A percentile compares a stretch with the other conserved stretches of the same genome.
phyloP scores from a whole-genome alignment of 306 rosid species.

The Lagenaria siceraria region DNA sequence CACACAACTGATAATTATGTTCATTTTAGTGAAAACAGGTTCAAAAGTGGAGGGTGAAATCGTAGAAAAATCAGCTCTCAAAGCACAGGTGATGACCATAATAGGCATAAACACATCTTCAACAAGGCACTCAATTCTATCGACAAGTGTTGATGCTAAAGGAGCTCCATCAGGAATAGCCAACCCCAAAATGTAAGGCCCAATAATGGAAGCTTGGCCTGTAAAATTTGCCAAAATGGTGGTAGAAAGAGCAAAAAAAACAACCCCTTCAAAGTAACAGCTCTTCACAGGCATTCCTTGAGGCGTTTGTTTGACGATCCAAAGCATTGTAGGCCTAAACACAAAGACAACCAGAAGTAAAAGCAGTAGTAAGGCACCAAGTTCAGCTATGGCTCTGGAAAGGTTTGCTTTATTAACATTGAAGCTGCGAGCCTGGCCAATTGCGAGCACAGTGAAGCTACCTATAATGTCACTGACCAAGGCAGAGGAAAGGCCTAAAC shows the following conservation, averaged over 20 bases:
- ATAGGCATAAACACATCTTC: slow-evolving; percentile 34
- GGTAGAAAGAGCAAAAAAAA: slow-evolving; percentile 5
- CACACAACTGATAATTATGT: slow-evolving; percentile 3
- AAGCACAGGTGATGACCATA: slow-evolving; percentile 26
- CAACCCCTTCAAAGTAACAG: slow-evolving; percentile 17
- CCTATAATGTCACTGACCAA: slow-evolving; percentile 33
- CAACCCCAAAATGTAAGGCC: slow-evolving; percentile 44
- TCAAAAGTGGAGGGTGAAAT: neutral
- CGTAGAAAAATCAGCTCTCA: slow-evolving; percentile 27
- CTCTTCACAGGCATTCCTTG: slow-evolving; percentile 40
- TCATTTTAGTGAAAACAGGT: neutral
- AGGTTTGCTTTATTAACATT: neutral
- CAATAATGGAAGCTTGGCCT: slow-evolving; percentile 15
- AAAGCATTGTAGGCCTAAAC: slow-evolving; percentile 35
- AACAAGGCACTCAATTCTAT: slow-evolving; percentile 35
- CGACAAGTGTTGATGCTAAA: slow-evolving; percentile 35
- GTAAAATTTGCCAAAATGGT: slow-evolving; percentile 2
- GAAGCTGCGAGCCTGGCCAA: neutral
- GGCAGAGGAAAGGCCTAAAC: slow-evolving; percentile 40
- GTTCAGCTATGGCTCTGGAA: neutral
- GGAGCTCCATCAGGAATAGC: slow-evolving; percentile 66
- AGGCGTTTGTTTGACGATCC: slow-evolving; percentile 53
- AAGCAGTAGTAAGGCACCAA: neutral
- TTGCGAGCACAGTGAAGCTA: neutral
- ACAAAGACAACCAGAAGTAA: neutral